These are phyloP conservation scores for Populus hybrid DNA, from an alignment of 441 rosid species.

Conservation along the genomic window DNA sequence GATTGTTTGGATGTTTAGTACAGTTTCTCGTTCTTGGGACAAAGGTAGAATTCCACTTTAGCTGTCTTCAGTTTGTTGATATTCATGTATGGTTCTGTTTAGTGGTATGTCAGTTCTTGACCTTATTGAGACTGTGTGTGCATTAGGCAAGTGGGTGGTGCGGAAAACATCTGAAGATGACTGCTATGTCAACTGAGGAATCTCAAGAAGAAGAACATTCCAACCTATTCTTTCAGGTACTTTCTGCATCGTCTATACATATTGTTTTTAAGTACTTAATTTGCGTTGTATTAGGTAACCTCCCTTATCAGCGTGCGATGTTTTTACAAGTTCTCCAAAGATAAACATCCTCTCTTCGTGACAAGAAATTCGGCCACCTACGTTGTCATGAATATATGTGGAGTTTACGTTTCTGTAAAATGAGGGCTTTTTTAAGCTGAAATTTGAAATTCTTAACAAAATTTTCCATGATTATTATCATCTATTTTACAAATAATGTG, in stretches of 20 bases:
- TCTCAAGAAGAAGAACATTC: conserved; percentile 91
- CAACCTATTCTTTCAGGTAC: conserved; percentile 63
- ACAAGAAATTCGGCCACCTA: not conserved
- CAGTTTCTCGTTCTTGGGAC: conserved; percentile 55
- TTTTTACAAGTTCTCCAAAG: not conserved
- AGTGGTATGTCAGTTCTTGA: not conserved
- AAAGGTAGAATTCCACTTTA: conserved; percentile 43
- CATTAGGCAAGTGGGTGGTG: conserved; percentile 80
- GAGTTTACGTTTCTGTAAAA: not conserved
- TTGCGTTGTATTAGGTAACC: not conserved
- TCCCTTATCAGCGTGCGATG: not conserved
- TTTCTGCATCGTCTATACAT: not conserved
- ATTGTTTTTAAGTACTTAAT: not conserved
- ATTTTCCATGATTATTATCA: not conserved
- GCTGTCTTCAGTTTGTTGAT: not conserved
- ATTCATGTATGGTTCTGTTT: not conserved
- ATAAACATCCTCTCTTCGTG: not conserved
- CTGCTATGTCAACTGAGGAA: conserved; percentile 67
- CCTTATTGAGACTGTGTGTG: conserved; percentile 11
- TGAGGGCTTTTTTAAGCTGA: not conserved
- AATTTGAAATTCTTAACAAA: not conserved
- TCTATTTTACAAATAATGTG: not conserved
- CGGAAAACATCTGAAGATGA: conserved; percentile 86
- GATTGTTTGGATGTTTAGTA: conserved; percentile 35
- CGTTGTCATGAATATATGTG: not conserved